These are phyloP conservation scores for Macadamia integrifolia DNA, from an alignment of 164 flowering plant genomes.

Conservation along the genomic window DNA sequence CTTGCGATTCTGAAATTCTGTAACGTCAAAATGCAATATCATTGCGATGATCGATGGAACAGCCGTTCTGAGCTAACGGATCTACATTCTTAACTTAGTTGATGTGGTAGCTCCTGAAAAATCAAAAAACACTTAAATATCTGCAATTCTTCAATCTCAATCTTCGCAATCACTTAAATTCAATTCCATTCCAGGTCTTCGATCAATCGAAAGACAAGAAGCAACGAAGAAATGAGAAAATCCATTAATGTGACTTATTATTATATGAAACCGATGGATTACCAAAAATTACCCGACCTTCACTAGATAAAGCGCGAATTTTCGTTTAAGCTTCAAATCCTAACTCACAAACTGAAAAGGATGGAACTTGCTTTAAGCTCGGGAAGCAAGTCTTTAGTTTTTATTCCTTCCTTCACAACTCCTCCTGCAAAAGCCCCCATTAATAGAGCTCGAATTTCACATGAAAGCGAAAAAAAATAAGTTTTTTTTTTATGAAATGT, in stretches of 20 bases:
- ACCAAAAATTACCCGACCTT: background rate
- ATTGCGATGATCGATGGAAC: background rate
- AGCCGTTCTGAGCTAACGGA: background rate
- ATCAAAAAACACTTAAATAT: background rate
- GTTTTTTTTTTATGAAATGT: background rate
- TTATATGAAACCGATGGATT: background rate
- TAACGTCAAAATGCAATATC: background rate
- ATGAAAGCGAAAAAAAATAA: background rate
- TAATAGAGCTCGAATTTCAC: slow-evolving; percentile 3
- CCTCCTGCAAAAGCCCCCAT: slow-evolving; percentile 2
- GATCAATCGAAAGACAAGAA: background rate
- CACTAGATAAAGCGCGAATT: slow-evolving; percentile 9
- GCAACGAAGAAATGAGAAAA: background rate
- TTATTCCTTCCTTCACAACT: background rate
- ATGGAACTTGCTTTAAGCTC: background rate
- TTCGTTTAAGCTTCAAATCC: slow-evolving; percentile 6
- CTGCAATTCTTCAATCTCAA: background rate
- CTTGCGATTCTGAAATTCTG: no score
- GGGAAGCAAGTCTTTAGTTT: background rate
- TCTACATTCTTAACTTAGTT: background rate
- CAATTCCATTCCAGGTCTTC: background rate
- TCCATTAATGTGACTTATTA: background rate
- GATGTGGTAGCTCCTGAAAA: slow-evolving; percentile 4
- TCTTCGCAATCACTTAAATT: background rate
- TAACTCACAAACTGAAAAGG: background rate